A percentile compares a stretch with the other conserved stretches of the same genome.
Conservation (phyloP, 2,329 filamentous ascomycete species). For the Trichophyton equinum region DNA sequence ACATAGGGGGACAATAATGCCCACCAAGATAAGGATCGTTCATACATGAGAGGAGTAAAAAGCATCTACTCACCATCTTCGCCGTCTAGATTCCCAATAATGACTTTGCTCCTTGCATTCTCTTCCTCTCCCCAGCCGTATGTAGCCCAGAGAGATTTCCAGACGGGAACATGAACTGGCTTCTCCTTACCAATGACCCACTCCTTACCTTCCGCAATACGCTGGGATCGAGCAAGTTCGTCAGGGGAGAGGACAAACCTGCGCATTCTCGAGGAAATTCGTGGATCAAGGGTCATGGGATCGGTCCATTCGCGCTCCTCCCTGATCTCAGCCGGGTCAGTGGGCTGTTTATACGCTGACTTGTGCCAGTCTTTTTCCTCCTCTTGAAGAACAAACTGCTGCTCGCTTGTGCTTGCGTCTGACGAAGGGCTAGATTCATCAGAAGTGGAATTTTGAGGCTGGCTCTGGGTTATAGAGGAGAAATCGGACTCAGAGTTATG, state of each 20-base stretch:
- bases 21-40: neutral
- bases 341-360: conserved; percentile 47
- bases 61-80: conserved; percentile 13
- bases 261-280: conserved; percentile 68
- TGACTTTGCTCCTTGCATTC: conserved; percentile 26
- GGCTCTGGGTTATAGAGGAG: conserved; percentile 11
- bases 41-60: neutral
- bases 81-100: conserved; percentile 29
- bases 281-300: conserved; percentile 60
- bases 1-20: neutral
- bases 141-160: conserved; percentile 29
- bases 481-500: conserved; percentile 16
- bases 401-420: conserved; percentile 44
- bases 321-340: conserved; percentile 33
- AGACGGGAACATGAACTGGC: conserved; percentile 24
- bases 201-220: conserved; percentile 52
- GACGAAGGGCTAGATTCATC: conserved; percentile 32
- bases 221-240: conserved; percentile 54
- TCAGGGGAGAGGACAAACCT: conserved; percentile 58
- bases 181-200: conserved; percentile 54
- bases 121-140: conserved; percentile 33
- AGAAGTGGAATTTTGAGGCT: conserved; percentile 1
- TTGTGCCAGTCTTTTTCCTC: conserved; percentile 82
- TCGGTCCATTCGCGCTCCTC: conserved; percentile 64
- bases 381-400: conserved; percentile 49